phyloP scores from a whole-genome alignment of 1,139 yeast genomes.

The Zygoascus meyerae region DNA sequence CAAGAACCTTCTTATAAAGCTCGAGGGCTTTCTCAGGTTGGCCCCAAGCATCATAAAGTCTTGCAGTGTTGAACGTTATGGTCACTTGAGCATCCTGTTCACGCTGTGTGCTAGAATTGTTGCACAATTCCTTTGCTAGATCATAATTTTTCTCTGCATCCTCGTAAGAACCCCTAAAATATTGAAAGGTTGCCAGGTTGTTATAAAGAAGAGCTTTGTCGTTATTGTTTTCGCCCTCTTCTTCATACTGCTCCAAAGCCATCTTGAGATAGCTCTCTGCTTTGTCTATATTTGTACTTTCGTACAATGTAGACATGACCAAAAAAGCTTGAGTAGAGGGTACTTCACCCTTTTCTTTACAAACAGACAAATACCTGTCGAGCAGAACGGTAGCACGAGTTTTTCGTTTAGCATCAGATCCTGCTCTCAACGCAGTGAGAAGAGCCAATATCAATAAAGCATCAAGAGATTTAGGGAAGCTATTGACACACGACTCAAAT shows the following conservation, averaged over 20 bases:
- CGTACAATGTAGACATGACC: constrained; percentile 62
- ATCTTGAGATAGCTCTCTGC: constrained; percentile 40
- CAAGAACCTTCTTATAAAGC: constrained; percentile 51
- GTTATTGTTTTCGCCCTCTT: constrained; percentile 27
- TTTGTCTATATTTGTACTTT: constrained; percentile 46
- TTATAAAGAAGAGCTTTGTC: constrained; percentile 69
- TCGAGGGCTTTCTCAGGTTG: constrained; percentile 43
- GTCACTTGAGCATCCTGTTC: constrained; percentile 27
- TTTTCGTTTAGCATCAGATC: constrained; percentile 19
- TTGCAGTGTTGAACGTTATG: constrained; percentile 36
- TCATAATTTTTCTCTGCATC: constrained; percentile 48
- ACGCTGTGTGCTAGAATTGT: constrained; percentile 39
- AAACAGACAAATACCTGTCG: constrained; percentile 65
- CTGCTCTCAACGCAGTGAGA: constrained; percentile 22
- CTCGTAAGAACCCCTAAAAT: constrained; percentile 55
- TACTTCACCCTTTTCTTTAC: constrained; percentile 54
- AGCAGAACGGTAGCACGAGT: constrained; percentile 52
- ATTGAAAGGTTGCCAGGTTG: constrained; percentile 81
- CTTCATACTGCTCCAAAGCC: constrained; percentile 48
- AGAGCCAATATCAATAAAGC: constrained; percentile 35
- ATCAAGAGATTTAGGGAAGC: constrained; percentile 66
- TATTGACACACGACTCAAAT: constrained; percentile 66
- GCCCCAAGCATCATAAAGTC: constrained; percentile 38
- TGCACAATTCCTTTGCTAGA: constrained; percentile 41
- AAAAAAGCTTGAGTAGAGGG: constrained; percentile 64